These are phyloP conservation scores for Russula olivacea DNA, from an alignment of 768 basidiomycete genomes.

Conservation along the genomic window DNA sequence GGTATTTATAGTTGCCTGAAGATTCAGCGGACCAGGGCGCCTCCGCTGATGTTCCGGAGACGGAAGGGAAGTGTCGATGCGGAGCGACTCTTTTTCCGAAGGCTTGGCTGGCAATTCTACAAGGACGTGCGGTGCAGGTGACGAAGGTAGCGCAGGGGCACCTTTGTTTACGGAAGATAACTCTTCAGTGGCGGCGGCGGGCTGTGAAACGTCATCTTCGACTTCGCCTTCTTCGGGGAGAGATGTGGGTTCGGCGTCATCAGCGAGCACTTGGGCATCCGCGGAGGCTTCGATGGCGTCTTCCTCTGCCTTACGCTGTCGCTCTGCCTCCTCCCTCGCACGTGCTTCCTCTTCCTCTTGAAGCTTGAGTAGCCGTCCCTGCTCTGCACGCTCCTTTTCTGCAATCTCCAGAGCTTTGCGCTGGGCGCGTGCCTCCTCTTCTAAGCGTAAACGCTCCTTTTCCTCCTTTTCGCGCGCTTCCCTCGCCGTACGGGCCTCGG, in stretches of 20 bases:
- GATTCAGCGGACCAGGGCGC: constrained; percentile 70
- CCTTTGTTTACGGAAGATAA: background rate
- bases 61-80: constrained; percentile 56
- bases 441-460: constrained; percentile 13
- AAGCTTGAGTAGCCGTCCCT: constrained; percentile 28
- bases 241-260: constrained; percentile 31
- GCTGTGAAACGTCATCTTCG: constrained; percentile 35
- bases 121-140: constrained; percentile 31
- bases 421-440: constrained; percentile 22
- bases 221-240: constrained; percentile 45
- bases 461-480: constrained; percentile 29
- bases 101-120: constrained; percentile 43
- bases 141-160: constrained; percentile 25
- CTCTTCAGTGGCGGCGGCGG: constrained; percentile 26
- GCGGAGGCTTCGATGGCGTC: constrained; percentile 38
- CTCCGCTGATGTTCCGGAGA: constrained; percentile 41
- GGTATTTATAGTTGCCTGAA: constrained; percentile 46
- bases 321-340: constrained; percentile 30
- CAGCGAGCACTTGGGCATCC: constrained; percentile 33
- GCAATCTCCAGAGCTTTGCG: constrained; percentile 40
- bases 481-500: constrained; percentile 34
- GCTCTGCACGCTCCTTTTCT: constrained; percentile 40
- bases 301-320: constrained; percentile 33
- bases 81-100: constrained; percentile 48
- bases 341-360: constrained; percentile 28